Base-by-base conservation (phyloP, 2,329 filamentous ascomycete species). In the Ceratocystis eucalypticola region DNA sequence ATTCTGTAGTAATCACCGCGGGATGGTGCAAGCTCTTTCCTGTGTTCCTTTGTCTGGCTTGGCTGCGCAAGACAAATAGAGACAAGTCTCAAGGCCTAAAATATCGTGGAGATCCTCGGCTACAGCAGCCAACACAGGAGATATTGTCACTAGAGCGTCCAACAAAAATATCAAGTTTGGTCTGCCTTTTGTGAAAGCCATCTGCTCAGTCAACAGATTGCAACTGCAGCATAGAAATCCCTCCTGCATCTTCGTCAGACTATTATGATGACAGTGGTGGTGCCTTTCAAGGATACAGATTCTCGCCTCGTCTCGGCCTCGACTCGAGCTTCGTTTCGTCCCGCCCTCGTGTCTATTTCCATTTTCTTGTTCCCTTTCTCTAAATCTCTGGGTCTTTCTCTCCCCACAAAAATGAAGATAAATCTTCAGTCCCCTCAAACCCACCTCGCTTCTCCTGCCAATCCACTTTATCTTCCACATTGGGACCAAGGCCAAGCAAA, bases 301-400 rank as follows among this genome's bases (percentile, higher is more conserved):
- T 22, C 62, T 63, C 59, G 59, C 48, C 48, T 62, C 65, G 28
- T 65, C 64, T 65, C 64, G 53, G 33, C 33, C 37, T 62, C 65
- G 44, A 59, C 64, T 65, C 64, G 53, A 59, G 53, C 53, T n/a
- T 59, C 53, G 53, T 65, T 30, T 66, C 65, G 65, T 66, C 65
- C 53, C 53, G 53, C 20, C 53, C 53, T 59, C 53, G 53, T 59
- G 53, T 33, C 28, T 59, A 1, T 59, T 59, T 59, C 53, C 17
- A 30, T 59, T 33, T 30, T 33, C 25, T 10, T 41, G 7, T 62
- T 62, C 37, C 30, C 37, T n/a, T n/a, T 62, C 37, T 33, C 37
- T 46, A 8, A 5, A 41, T 44, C 48, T 46, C 12, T 46, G 15
- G 15, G n/a, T 17, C 45, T 50, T 33, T 50, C 48, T 37, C 33